Conservation (phyloP, 495 filamentous ascomycete species). For the Trichocladium uniseriatum region DNA sequence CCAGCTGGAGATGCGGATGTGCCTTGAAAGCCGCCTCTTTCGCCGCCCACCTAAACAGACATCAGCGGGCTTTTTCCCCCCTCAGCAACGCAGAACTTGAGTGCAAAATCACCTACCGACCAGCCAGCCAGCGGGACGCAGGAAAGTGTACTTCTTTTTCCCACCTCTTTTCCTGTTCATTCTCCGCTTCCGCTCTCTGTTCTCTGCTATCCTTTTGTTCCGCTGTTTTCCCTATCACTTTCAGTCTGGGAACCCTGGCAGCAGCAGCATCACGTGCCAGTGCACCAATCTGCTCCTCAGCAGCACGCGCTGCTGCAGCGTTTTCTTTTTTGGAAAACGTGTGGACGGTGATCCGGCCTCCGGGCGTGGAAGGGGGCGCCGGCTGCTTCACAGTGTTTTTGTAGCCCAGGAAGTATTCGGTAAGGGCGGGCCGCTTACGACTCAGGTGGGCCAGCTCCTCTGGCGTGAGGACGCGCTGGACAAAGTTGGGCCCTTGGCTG, state of each 20-base stretch:
- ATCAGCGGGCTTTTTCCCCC: neutral
- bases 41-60: slow-evolving; percentile 43
- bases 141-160: neutral
- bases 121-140: slow-evolving; percentile 36
- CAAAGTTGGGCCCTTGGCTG: slow-evolving; percentile 22
- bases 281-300: no score
- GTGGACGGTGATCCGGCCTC: no score
- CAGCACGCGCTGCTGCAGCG: no score
- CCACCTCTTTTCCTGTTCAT: neutral
- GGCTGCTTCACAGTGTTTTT: no score
- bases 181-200: neutral
- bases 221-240: no score
- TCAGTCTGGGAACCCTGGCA: no score
- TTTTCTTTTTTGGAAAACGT: no score
- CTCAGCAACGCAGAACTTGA: neutral
- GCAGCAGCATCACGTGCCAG: no score
- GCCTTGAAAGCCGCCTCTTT: slow-evolving; percentile 62
- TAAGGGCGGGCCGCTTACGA: neutral
- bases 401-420: neutral
- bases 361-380: no score
- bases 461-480: slow-evolving; percentile 32
- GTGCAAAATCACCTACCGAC: slow-evolving; percentile 33
- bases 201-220: no score
- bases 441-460: slow-evolving; percentile 23
- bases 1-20: slow-evolving; percentile 33